phyloP scores from a whole-genome alignment of 371 early-diverging fungal genomes.

The Rhizomucor miehei region DNA sequence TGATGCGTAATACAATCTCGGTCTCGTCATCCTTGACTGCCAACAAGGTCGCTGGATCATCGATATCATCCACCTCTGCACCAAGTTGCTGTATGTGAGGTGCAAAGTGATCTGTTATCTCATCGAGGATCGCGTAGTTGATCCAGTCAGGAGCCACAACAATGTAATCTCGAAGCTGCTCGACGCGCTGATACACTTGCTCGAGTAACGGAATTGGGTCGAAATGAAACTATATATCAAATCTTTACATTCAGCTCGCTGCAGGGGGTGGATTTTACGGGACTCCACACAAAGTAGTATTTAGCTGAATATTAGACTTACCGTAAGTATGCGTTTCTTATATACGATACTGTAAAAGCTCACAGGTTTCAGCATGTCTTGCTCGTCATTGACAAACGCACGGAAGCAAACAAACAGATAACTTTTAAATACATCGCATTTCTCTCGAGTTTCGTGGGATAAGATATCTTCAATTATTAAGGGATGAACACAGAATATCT shows the following conservation, averaged over 20 bases:
- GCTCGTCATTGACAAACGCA: constrained; percentile 66
- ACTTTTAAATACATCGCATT: constrained; percentile 84
- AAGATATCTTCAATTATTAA: constrained; percentile 89
- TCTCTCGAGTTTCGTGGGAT: constrained; percentile 85
- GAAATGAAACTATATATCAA: constrained; percentile 50
- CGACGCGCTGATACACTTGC: constrained; percentile 55
- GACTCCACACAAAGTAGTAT: no score
- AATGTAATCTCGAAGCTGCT: constrained; percentile 58
- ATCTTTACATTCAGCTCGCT: no score
- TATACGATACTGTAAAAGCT: constrained; percentile 82
- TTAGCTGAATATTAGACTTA: no score
- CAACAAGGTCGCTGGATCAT: constrained; percentile 56
- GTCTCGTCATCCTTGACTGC: constrained; percentile 68
- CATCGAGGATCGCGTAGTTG: constrained; percentile 83
- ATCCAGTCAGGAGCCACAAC: constrained; percentile 76
- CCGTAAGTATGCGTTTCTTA: constrained; percentile 50
- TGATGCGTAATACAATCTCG: constrained; percentile 83
- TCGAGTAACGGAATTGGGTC: constrained; percentile 47
- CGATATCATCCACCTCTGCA: constrained; percentile 83
- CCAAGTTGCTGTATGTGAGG: constrained; percentile 76
- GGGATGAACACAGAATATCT: constrained; percentile 71
- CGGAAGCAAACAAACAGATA: constrained; percentile 90
- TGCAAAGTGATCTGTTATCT: constrained; percentile 80
- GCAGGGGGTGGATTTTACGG: no score
- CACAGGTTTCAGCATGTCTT: constrained; percentile 66